A percentile compares a stretch with the other conserved stretches of the same genome.
phyloP scores from a whole-genome alignment of 305 asterid genomes.

The Rubia occidens region DNA sequence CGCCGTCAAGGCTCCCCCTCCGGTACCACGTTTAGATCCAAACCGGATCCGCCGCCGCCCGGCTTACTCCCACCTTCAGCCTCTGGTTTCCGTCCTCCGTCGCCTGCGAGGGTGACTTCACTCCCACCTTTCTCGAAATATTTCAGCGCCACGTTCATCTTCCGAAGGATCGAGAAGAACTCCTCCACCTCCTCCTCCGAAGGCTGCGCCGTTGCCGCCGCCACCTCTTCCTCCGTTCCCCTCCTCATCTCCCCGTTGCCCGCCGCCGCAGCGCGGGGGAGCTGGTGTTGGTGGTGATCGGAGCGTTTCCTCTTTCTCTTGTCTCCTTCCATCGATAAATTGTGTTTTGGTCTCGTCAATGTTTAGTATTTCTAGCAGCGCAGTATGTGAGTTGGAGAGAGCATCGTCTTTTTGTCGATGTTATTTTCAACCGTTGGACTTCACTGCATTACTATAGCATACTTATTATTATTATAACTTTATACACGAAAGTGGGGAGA shows the following conservation, averaged over 20 bases:
- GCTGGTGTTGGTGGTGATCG: background rate
- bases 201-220: constrained; percentile 29
- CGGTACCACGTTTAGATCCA: constrained; percentile 47
- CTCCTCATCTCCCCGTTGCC: constrained; percentile 11
- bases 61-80: constrained; percentile 27
- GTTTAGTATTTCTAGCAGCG: constrained; percentile 2
- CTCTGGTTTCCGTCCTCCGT: constrained; percentile 14
- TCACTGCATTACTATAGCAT: background rate
- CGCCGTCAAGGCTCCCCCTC: constrained; percentile 28
- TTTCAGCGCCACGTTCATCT: constrained; percentile 51
- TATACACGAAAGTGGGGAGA: background rate
- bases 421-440: background rate
- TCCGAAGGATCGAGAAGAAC: constrained; percentile 48
- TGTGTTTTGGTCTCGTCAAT: background rate
- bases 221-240: constrained; percentile 9
- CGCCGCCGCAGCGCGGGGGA: constrained; percentile 12
- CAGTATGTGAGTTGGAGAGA: background rate
- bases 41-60: constrained; percentile 11
- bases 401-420: background rate
- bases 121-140: constrained; percentile 36
- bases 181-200: constrained; percentile 70
- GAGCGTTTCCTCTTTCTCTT: constrained; percentile 43
- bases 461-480: background rate
- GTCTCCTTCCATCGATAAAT: constrained; percentile 20
- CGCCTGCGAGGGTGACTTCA: constrained; percentile 12